These are phyloP conservation scores for Brettanomyces anomalus DNA, from an alignment of 805 yeast genomes.

Conservation along the genomic window DNA sequence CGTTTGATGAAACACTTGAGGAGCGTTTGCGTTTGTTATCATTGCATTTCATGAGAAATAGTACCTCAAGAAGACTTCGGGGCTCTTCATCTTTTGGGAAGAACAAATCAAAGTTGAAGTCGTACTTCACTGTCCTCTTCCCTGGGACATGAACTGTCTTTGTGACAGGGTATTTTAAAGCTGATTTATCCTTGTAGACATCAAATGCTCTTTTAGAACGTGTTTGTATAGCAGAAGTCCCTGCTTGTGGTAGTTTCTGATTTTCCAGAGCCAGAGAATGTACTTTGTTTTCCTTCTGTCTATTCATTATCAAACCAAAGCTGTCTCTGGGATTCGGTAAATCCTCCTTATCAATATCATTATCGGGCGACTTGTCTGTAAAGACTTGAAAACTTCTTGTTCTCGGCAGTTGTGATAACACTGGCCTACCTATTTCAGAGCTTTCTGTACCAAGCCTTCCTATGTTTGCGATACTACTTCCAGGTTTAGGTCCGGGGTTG, in stretches of 20 bases:
- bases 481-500: constrained; percentile 3
- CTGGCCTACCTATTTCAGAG: neutral
- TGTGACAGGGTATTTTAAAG: constrained; percentile 30
- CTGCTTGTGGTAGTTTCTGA: constrained; percentile 39
- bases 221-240: constrained; percentile 18
- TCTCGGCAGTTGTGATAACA: constrained; percentile 8
- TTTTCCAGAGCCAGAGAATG: neutral
- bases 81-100: constrained; percentile 35
- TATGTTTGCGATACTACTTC: constrained; percentile 8
- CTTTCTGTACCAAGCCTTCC: constrained; percentile 18
- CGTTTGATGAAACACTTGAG: neutral
- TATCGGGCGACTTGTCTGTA: constrained; percentile 10
- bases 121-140: constrained; percentile 49
- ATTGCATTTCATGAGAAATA: constrained; percentile 32
- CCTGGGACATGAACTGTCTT: constrained; percentile 48
- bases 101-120: constrained; percentile 50
- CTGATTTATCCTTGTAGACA: constrained; percentile 31
- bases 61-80: constrained; percentile 36
- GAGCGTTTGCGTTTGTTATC: neutral
- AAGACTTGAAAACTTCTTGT: constrained; percentile 14
- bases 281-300: constrained; percentile 57
- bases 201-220: constrained; percentile 8
- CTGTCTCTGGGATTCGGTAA: constrained; percentile 29
- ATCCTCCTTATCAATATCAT: constrained; percentile 1
- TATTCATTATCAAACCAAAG: constrained; percentile 37